Evolutionary conservation across 768 basidiomycete genomes (phyloP).

Genomic region (Leccinum longicurvipes): DNA sequence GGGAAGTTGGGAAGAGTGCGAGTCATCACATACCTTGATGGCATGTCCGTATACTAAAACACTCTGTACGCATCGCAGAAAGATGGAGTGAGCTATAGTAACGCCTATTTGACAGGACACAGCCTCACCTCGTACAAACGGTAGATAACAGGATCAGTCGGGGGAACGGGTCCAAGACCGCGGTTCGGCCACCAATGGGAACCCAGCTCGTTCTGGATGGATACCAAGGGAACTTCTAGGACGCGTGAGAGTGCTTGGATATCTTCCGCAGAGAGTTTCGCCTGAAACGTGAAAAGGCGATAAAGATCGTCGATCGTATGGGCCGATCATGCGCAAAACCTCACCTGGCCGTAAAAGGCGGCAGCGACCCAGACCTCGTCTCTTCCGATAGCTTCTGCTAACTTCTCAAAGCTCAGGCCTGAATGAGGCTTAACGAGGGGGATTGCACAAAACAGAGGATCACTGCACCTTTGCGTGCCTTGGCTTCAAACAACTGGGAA

Average conservation of each 20-base stretch:
- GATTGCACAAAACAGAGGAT: not conserved
- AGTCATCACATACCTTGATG: constrained; percentile 55
- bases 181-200: constrained; percentile 75
- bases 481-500: constrained; percentile 56
- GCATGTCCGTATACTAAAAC: constrained; percentile 76
- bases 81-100: not conserved
- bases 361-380: constrained; percentile 85
- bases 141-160: constrained; percentile 78
- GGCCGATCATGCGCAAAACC: constrained; percentile 6
- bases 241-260: constrained; percentile 47
- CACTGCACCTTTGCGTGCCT: constrained; percentile 56
- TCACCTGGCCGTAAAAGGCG: constrained; percentile 76
- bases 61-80: constrained; percentile 36
- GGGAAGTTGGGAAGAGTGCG: not conserved
- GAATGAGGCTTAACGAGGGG: not conserved
- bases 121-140: constrained; percentile 68
- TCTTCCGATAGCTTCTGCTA: constrained; percentile 61
- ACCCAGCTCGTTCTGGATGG: constrained; percentile 48
- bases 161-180: constrained; percentile 62
- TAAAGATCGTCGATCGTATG: not conserved
- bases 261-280: constrained; percentile 64
- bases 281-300: constrained; percentile 37
- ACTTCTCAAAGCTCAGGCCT: constrained; percentile 69
- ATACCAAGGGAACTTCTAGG: constrained; percentile 44
- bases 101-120: not conserved